Evolutionary conservation across 2,329 filamentous ascomycete genomes (phyloP).

Genomic region (Apiospora marii): DNA sequence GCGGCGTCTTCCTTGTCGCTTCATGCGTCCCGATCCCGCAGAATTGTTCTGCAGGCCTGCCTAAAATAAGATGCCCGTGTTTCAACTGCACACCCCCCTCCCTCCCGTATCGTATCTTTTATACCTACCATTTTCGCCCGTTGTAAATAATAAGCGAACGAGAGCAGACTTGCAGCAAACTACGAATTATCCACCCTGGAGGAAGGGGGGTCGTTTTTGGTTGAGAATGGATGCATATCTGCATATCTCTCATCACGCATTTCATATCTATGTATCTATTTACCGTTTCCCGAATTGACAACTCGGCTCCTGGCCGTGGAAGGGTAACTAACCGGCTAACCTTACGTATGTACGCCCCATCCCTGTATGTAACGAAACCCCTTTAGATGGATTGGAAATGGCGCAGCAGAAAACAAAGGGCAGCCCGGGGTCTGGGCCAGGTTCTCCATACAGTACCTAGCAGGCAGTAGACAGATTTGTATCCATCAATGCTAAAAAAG

Average conservation of each 20-base stretch:
- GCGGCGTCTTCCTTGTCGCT: slow-evolving; percentile 12
- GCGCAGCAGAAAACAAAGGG: slow-evolving; percentile 15
- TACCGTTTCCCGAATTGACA: slow-evolving; percentile 6
- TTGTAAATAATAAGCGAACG: slow-evolving; percentile 23
- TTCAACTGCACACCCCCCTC: slow-evolving; percentile 33
- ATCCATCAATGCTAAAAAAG: slow-evolving; percentile 15
- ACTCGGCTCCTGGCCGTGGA: slow-evolving; percentile 5
- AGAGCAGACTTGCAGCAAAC: slow-evolving; percentile 25
- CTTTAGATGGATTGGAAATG: slow-evolving; percentile 18
- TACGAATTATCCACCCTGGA: slow-evolving; percentile 2
- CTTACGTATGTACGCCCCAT: slow-evolving; percentile 27
- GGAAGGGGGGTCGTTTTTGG: background rate
- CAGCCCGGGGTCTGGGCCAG: background rate
- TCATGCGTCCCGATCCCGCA: slow-evolving; percentile 24
- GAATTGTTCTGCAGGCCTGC: slow-evolving; percentile 31
- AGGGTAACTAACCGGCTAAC: slow-evolving; percentile 24
- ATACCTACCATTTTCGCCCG: background rate
- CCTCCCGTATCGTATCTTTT: slow-evolving; percentile 16
- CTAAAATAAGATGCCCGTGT: slow-evolving; percentile 35
- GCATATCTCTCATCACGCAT: background rate
- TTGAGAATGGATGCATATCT: background rate
- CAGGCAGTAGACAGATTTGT: slow-evolving; percentile 6
- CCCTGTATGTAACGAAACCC: slow-evolving; percentile 17
- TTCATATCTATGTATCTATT: background rate
- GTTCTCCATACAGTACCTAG: slow-evolving; percentile 8